Evolutionary conservation across 768 basidiomycete genomes (phyloP).

Genomic region (Suillus americanus): DNA sequence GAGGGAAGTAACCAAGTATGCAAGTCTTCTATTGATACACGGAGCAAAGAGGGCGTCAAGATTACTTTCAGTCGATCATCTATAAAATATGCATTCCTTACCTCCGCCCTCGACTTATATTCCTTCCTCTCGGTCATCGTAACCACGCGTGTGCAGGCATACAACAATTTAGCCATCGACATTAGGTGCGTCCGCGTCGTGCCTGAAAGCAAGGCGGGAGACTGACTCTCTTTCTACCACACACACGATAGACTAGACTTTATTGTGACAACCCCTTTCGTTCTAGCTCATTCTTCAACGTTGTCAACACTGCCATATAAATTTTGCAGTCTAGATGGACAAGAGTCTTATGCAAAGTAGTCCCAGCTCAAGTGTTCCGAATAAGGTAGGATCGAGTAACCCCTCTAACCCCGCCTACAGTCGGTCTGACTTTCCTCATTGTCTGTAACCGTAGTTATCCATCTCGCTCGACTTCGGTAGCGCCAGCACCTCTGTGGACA

Average conservation of each 20-base stretch:
- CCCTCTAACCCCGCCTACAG: background rate
- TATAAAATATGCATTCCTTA: conserved; percentile 23
- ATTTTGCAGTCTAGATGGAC: background rate
- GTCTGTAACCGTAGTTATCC: conserved; percentile 15
- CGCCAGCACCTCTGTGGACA: conserved; percentile 7
- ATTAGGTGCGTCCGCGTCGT: background rate
- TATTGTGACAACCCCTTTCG: background rate
- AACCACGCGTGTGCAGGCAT: conserved; percentile 23
- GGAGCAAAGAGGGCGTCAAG: conserved; percentile 12
- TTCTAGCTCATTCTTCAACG: background rate
- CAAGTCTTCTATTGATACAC: conserved; percentile 21
- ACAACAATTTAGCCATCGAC: conserved; percentile 18
- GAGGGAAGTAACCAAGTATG: conserved; percentile 21
- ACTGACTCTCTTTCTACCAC: background rate
- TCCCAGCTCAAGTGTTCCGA: background rate
- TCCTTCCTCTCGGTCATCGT: conserved; percentile 8
- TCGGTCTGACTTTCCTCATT: background rate
- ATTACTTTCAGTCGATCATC: conserved; percentile 8
- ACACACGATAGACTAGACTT: background rate
- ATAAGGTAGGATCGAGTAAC: conserved; percentile 16
- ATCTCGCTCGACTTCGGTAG: conserved; percentile 23
- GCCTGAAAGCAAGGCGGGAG: background rate
- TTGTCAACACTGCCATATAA: background rate
- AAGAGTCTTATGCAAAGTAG: background rate
- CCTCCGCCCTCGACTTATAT: conserved; percentile 3